Base-by-base conservation (phyloP, 1,284 basidiomycete species). In the Tremellales sp. region DNA sequence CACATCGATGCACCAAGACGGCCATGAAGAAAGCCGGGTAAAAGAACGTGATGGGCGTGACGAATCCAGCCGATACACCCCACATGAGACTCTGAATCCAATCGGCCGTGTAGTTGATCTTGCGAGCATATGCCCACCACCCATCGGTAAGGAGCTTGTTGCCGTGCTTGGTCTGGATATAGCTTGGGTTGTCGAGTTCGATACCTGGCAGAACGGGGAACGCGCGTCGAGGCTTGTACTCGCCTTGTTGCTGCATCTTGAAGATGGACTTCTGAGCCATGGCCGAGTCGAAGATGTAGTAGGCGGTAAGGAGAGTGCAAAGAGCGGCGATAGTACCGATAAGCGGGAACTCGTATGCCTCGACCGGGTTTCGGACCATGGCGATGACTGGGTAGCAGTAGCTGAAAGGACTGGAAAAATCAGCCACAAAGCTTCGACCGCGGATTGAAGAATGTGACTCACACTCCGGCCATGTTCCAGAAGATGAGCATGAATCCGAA, bases 191-290 rank as follows among this genome's bases (percentile, higher is more conserved):
- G 69, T 89, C 75, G 58, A 97, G 76, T n/a, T 83, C 85, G 52
- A 84, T 82, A 74, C 89, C 83, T 0, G 94, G 94, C 23, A 97
- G 78, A 68, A 94, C 89, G 48, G 94, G 94, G 84, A 98, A 98
- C 0, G 92, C 86, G 65, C 84, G 85, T 65, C 92, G 86, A 76
- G 86, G 87, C 47, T 82, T 81, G 67, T 83, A 86, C 61, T 89
- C 88, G 27, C 90, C 91, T 66, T 91, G 89, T 37, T 87, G 86
- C 72, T 96, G 87, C 86, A 97, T 94, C 73, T 96, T 94, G 82
- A 97, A 97, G 57, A 86, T 84, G 57, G 89, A 93, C 78, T 98
- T 99, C 70, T 99, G 94, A 3, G 91, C 84, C 90, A 96, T 97
- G 7, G 90, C 41, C 13, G 57, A 80, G 69, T 98, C 94, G 79